Evolutionary conservation across 106 monocot genomes (phyloP).

Genomic region (Dioscorea alata): DNA sequence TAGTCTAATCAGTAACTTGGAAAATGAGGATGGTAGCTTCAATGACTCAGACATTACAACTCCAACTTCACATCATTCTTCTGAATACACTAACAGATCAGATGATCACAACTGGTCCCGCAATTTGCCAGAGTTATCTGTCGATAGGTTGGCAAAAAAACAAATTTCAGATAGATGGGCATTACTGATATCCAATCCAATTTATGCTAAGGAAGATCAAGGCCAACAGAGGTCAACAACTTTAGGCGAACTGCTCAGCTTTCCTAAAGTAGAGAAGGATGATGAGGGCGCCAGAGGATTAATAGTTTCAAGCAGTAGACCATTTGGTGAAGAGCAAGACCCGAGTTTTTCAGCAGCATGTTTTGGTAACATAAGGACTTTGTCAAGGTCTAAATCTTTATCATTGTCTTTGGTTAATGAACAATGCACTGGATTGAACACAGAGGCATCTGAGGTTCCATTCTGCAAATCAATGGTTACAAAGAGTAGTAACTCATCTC

Average conservation of each 20-base stretch:
- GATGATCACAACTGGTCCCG: slow-evolving; percentile 29
- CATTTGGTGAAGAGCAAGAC: slow-evolving; percentile 19
- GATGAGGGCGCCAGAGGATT: background rate
- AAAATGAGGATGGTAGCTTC: slow-evolving; percentile 15
- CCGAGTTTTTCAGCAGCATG: slow-evolving; percentile 4
- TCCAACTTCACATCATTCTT: slow-evolving; percentile 30
- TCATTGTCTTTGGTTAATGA: slow-evolving; percentile 32
- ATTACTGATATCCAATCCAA: slow-evolving; percentile 21
- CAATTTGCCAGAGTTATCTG: slow-evolving; percentile 42
- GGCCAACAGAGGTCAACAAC: slow-evolving; percentile 36
- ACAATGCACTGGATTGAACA: background rate
- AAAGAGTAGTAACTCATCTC: slow-evolving; percentile 18
- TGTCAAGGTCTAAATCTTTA: slow-evolving; percentile 44
- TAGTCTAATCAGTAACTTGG: slow-evolving; percentile 44
- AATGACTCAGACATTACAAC: slow-evolving; percentile 35
- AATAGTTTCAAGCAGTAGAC: slow-evolving; percentile 10
- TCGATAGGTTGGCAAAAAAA: slow-evolving; percentile 59
- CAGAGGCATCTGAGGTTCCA: slow-evolving; percentile 3
- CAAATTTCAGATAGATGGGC: slow-evolving; percentile 65
- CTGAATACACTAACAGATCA: slow-evolving; percentile 30
- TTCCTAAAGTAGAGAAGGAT: slow-evolving; percentile 22
- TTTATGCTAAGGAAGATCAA: slow-evolving; percentile 23
- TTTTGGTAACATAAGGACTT: slow-evolving; percentile 6
- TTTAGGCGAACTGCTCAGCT: slow-evolving; percentile 50
- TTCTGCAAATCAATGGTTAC: slow-evolving; percentile 14